A percentile compares a stretch with the other conserved stretches of the same genome.
Conservation (phyloP, 2,329 filamentous ascomycete species). For the Phialocephala subalpina region DNA sequence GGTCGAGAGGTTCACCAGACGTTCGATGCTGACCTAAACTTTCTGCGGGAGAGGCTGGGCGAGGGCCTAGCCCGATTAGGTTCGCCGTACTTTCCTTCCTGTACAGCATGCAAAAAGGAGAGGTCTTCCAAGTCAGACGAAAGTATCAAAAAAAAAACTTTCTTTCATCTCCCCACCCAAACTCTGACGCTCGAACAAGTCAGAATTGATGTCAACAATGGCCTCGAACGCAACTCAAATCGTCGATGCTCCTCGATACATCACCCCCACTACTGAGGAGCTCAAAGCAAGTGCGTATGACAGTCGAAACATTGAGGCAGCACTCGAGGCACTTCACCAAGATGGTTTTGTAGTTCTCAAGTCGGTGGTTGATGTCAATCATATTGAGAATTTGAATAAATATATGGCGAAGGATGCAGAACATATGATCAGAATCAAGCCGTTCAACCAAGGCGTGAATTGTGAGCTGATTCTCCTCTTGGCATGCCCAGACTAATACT, state of each 20-base stretch:
- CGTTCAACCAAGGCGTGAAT: conserved; percentile 48
- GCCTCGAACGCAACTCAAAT: not conserved
- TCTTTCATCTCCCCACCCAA: not conserved
- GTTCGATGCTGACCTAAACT: not conserved
- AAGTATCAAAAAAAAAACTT: not conserved
- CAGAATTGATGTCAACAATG: not conserved
- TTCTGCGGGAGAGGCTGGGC: not conserved
- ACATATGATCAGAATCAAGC: conserved; percentile 41
- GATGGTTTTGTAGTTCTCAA: conserved; percentile 49
- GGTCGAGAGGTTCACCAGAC: not conserved
- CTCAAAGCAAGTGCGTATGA: conserved; percentile 38
- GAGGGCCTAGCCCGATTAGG: not conserved
- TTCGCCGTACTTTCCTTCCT: not conserved
- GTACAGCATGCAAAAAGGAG: not conserved
- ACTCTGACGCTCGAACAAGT: not conserved
- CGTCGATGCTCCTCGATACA: conserved; percentile 32
- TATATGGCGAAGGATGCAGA: conserved; percentile 48
- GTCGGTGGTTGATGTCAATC: conserved; percentile 45
- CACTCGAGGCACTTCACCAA: conserved; percentile 46
- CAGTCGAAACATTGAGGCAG: conserved; percentile 43
- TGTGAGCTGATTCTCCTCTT: conserved; percentile 33
- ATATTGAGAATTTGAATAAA: conserved; percentile 46
- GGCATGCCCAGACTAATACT: conserved; percentile 7
- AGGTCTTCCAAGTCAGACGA: not conserved
- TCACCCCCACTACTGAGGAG: conserved; percentile 38